These are phyloP conservation scores for Starmerella sp. DNA, from an alignment of 805 yeast genomes.

Conservation along the genomic window DNA sequence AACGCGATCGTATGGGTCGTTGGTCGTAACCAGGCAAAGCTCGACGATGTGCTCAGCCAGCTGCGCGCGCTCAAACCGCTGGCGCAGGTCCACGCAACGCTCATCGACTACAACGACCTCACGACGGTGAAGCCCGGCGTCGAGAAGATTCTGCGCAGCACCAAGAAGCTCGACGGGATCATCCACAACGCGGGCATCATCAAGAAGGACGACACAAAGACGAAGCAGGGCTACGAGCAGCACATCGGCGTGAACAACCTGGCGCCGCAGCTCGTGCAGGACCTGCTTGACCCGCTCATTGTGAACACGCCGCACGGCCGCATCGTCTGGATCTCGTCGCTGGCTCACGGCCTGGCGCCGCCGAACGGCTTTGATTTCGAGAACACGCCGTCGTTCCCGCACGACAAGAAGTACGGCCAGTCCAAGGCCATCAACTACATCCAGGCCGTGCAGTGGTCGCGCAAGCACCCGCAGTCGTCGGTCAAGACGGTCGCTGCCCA, in stretches of 20 bases:
- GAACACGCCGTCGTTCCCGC: constrained; percentile 25
- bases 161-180: constrained; percentile 19
- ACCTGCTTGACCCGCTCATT: constrained; percentile 30
- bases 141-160: constrained; percentile 8
- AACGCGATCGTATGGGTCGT: constrained; percentile 32
- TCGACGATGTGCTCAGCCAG: constrained; percentile 25
- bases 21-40: constrained; percentile 31
- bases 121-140: constrained; percentile 21
- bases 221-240: constrained; percentile 38
- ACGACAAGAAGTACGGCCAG: constrained; percentile 30
- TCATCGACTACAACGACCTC: constrained; percentile 23
- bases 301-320: constrained; percentile 32
- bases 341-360: constrained; percentile 29
- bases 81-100: constrained; percentile 18
- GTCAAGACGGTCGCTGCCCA: constrained; percentile 32
- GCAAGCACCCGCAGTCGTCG: constrained; percentile 26
- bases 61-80: constrained; percentile 24
- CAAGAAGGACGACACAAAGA: constrained; percentile 29
- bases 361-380: constrained; percentile 30
- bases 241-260: constrained; percentile 39
- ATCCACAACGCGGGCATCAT: constrained; percentile 25
- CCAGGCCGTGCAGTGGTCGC: constrained; percentile 32
- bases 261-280: constrained; percentile 38
- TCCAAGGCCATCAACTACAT: constrained; percentile 35
- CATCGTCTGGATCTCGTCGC: constrained; percentile 38